Evolutionary conservation across 345 rosid genomes (phyloP), one percentile per base, ranked within the genome.

Genomic region (Boechera retrofracta): DNA sequence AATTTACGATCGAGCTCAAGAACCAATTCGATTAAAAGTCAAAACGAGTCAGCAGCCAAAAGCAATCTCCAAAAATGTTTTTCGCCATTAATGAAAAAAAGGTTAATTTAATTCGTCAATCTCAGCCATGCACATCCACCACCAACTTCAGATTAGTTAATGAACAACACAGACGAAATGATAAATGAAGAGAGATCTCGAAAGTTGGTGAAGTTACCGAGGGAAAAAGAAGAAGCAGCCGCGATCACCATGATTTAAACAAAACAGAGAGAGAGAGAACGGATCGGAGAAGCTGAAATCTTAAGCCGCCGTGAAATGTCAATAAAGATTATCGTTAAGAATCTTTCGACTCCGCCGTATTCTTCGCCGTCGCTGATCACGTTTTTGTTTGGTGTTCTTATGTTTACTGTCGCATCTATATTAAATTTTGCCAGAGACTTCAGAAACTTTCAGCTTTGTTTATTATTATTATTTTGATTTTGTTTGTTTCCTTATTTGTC

Each of bases 231-330:
- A 81, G 93, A 79, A 84, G 89, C 86, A 69, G 86, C 89, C 0
- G 89, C 85, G 85, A 91, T 86, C 93, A 88, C 87, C 97, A 93
- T 93, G 75, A 45, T 72, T 62, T 75, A 80, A 68, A 65, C 66
- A 51, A 57, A 58, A 35, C 13, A 41, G 12, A 44, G 15, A 44
- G 49, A 36, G 76, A 53, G 18, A 7, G 39, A 69, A 8, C 67
- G 6, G 66, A 73, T 73, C 64, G 45, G 64, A 56, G 70, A 54
- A 29, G 69, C 16, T 52, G 33, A 72, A 38, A 48, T 2, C 36
- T 51, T 35, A 1, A 78, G 69, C 69, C 62, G 56, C 63, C 49
- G 77, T 3, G 56, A 59, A 78, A 78, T 60, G 69, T 66, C n/a
- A 58, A 71, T 33, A 16, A 2, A 39, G 13, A 2, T 39, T 32